These are phyloP conservation scores for Trichoderma orchidacearum DNA, from an alignment of 495 filamentous ascomycete genomes.

Conservation along the genomic window DNA sequence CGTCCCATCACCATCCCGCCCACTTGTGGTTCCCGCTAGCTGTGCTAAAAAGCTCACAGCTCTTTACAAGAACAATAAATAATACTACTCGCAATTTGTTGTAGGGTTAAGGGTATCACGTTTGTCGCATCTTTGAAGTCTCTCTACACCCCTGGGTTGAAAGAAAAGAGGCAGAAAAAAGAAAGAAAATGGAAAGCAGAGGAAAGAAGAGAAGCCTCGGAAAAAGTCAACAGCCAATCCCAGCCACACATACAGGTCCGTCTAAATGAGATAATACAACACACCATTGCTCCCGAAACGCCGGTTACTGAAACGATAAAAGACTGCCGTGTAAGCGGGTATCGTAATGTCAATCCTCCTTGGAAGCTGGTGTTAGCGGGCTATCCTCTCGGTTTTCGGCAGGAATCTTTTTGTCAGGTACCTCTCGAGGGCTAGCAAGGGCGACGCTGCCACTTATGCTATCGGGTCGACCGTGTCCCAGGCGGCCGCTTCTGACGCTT, in stretches of 20 bases:
- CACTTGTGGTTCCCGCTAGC: not conserved
- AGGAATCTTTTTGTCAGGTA: not conserved
- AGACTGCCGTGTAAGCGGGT: not conserved
- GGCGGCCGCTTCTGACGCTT: constrained; percentile 62
- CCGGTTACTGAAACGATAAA: not conserved
- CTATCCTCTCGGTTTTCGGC: not conserved
- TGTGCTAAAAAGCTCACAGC: not conserved
- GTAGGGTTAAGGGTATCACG: not conserved
- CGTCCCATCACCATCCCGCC: not conserved
- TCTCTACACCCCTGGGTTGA: not conserved
- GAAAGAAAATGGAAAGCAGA: not conserved
- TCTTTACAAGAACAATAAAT: not conserved
- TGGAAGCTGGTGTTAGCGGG: not conserved
- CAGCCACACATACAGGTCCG: not conserved
- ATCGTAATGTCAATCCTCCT: not conserved
- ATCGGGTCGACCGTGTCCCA: constrained; percentile 69
- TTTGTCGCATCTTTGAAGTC: not conserved
- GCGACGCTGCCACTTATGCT: constrained; percentile 64
- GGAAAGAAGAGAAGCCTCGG: not conserved
- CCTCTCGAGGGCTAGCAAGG: constrained; percentile 39
- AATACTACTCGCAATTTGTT: not conserved
- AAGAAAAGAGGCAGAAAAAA: not conserved
- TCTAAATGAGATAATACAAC: not conserved
- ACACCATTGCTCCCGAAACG: not conserved
- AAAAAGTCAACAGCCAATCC: not conserved